phyloP scores from a whole-genome alignment of 345 rosid genomes.

The Citrus glauca region DNA sequence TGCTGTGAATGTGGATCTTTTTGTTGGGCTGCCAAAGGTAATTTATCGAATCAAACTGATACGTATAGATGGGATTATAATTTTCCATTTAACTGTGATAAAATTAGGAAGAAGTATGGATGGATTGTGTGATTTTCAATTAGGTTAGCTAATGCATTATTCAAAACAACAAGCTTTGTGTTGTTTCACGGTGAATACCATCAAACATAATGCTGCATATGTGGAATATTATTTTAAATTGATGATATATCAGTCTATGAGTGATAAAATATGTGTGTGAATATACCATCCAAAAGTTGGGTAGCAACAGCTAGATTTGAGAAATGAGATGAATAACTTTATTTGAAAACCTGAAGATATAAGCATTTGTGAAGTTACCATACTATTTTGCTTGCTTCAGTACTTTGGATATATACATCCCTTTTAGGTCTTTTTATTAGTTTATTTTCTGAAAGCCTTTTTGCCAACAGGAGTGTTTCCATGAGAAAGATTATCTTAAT shows the following conservation, averaged over 20 bases:
- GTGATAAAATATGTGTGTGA: background rate
- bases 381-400: background rate
- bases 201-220: background rate
- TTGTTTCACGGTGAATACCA: background rate
- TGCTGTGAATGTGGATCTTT: slow-evolving; percentile 58
- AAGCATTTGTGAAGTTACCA: background rate
- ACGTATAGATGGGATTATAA: background rate
- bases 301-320: background rate
- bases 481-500: slow-evolving; percentile 83
- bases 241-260: background rate
- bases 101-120: background rate
- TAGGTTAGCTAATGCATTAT: background rate
- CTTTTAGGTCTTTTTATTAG: background rate
- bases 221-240: background rate
- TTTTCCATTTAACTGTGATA: background rate
- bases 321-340: background rate
- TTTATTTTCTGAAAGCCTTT: background rate
- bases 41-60: background rate
- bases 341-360: background rate
- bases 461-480: slow-evolving; percentile 69
- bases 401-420: background rate
- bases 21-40: slow-evolving; percentile 80
- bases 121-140: background rate
- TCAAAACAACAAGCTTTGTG: background rate
- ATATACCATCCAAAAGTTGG: background rate